A percentile compares a stretch with the other conserved stretches of the same genome.
Evolutionary conservation across 2,329 filamentous ascomycete genomes (phyloP).

Genomic region (Raffaelea deltoideospora): DNA sequence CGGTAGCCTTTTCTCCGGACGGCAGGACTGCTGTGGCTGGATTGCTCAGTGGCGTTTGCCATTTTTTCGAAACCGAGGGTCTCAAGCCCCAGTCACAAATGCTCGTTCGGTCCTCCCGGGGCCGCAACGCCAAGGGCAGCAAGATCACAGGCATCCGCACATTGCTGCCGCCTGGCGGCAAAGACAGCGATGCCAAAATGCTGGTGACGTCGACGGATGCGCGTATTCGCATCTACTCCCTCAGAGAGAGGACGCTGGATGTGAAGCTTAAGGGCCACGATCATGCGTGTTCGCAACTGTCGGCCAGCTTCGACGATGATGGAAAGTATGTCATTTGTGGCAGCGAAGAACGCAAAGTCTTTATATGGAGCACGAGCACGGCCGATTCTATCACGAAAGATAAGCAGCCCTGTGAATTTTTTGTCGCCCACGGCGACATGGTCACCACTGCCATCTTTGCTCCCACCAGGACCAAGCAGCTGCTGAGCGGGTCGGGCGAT

Average conservation of each 20-base stretch:
- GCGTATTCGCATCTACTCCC: slow-evolving; percentile 74
- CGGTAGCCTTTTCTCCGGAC: slow-evolving; percentile 85
- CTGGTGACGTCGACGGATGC: slow-evolving; percentile 93
- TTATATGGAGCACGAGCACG: slow-evolving; percentile 66
- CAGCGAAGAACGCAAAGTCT: slow-evolving; percentile 79
- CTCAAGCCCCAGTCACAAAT: slow-evolving; percentile 73
- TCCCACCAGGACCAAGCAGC: slow-evolving; percentile 59
- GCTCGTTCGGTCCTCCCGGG: slow-evolving; percentile 81
- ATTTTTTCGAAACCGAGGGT: slow-evolving; percentile 87
- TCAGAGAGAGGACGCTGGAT: slow-evolving; percentile 71
- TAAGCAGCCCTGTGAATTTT: slow-evolving; percentile 72
- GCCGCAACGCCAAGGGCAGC: slow-evolving; percentile 88
- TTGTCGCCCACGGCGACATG: slow-evolving; percentile 78
- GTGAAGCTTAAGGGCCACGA: slow-evolving; percentile 85
- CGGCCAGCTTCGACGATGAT: slow-evolving; percentile 78
- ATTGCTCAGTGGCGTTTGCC: slow-evolving; percentile 67
- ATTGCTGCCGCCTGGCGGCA: slow-evolving; percentile 17
- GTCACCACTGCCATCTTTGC: slow-evolving; percentile 84
- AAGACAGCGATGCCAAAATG: slow-evolving; percentile 54
- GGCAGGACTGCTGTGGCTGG: slow-evolving; percentile 83
- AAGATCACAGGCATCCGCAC: slow-evolving; percentile 87
- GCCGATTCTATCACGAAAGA: slow-evolving; percentile 53
- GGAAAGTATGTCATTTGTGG: slow-evolving; percentile 78
- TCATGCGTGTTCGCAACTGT: slow-evolving; percentile 80
- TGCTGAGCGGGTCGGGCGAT: slow-evolving; percentile 70